Evolutionary conservation across 305 asterid genomes (phyloP).

Genomic region (Fraxinus velutina): DNA sequence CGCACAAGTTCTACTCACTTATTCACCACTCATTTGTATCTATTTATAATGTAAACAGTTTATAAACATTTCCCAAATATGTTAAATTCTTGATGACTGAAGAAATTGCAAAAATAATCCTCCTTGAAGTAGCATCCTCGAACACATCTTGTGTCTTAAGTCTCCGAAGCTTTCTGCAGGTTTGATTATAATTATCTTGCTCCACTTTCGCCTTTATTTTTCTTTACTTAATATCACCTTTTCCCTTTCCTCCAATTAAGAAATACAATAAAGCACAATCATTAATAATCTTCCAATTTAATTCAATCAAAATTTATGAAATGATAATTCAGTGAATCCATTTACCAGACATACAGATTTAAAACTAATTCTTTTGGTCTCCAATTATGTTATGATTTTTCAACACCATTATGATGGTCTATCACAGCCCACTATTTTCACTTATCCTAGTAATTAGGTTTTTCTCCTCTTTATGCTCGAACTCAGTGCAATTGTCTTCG

Average conservation of each 20-base stretch:
- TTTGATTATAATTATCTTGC: neutral
- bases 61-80: neutral
- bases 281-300: neutral
- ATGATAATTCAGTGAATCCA: neutral
- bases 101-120: slow-evolving; percentile 9
- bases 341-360: neutral
- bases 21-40: neutral
- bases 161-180: neutral
- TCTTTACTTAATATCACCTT: neutral
- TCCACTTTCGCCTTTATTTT: neutral
- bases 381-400: neutral
- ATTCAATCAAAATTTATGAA: neutral
- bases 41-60: neutral
- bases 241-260: neutral
- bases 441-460: neutral
- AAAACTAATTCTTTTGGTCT: neutral
- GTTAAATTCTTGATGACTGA: slow-evolving; percentile 12
- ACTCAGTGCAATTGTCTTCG: neutral
- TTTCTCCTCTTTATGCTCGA: neutral
- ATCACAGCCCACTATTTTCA: neutral
- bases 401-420: neutral
- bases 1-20: neutral
- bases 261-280: neutral
- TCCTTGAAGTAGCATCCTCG: neutral
- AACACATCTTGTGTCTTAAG: neutral